phyloP scores from a whole-genome alignment of 1,284 basidiomycete genomes.

The Ustilago nuda region DNA sequence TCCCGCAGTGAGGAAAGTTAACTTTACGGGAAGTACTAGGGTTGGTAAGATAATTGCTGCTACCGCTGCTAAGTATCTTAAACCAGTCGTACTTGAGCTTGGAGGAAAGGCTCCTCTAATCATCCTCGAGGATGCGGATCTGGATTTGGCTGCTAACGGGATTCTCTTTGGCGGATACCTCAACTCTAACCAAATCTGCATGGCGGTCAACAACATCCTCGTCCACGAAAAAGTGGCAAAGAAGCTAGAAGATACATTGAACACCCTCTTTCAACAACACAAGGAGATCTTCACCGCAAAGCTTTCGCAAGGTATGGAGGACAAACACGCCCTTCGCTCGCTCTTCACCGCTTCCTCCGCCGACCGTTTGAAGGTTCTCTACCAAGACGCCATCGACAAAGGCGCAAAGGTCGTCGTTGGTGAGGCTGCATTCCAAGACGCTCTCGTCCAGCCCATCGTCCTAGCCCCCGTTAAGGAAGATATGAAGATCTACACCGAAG shows the following conservation, averaged over 20 bases:
- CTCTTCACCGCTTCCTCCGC: slow-evolving; percentile 74
- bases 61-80: slow-evolving; percentile 83
- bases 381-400: slow-evolving; percentile 73
- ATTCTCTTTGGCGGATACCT: slow-evolving; percentile 73
- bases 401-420: slow-evolving; percentile 75
- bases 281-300: slow-evolving; percentile 64
- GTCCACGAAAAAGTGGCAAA: slow-evolving; percentile 72
- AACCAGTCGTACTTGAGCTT: slow-evolving; percentile 71
- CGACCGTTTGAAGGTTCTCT: slow-evolving; percentile 72
- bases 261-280: slow-evolving; percentile 70
- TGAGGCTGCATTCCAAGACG: slow-evolving; percentile 69
- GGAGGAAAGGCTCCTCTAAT: slow-evolving; percentile 72
- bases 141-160: slow-evolving; percentile 74
- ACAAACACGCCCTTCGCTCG: slow-evolving; percentile 63
- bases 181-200: slow-evolving; percentile 78
- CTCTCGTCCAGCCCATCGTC: slow-evolving; percentile 75
- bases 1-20: slow-evolving; percentile 72
- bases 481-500: slow-evolving; percentile 70
- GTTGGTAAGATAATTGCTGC: slow-evolving; percentile 88
- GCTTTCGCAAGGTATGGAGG: slow-evolving; percentile 24
- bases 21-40: slow-evolving; percentile 73
- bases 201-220: slow-evolving; percentile 78
- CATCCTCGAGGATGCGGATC: slow-evolving; percentile 76
- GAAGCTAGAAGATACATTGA: slow-evolving; percentile 70
- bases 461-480: slow-evolving; percentile 72